Conservation (phyloP, 805 yeast genomes). For the Cyberlindnera suaveolens region DNA sequence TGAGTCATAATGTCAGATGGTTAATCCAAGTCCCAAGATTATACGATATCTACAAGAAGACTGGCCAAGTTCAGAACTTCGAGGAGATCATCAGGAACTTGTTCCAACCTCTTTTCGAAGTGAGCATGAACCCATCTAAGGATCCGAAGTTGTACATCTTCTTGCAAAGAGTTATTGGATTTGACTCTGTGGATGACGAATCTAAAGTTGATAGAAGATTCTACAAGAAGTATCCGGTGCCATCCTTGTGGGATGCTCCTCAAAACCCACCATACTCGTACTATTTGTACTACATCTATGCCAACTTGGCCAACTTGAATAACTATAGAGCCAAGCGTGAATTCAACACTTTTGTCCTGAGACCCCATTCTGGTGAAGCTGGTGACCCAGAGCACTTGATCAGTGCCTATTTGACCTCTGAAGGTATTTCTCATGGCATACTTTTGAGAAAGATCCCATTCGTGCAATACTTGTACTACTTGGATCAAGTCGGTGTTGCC, state of each 20-base stretch:
- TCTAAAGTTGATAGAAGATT: constrained; percentile 82
- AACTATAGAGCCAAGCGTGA: constrained; percentile 72
- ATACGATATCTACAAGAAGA: constrained; percentile 80
- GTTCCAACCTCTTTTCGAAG: constrained; percentile 87
- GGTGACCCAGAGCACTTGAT: constrained; percentile 98
- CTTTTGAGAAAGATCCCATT: constrained; percentile 89
- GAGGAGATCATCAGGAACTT: constrained; percentile 72
- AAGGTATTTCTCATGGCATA: constrained; percentile 94
- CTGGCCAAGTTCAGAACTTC: constrained; percentile 63
- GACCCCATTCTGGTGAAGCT: constrained; percentile 99
- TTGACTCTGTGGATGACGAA: constrained; percentile 98
- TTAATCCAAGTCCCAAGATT: constrained; percentile 90
- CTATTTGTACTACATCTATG: constrained; percentile 81
- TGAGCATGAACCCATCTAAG: constrained; percentile 70
- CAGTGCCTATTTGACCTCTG: constrained; percentile 81
- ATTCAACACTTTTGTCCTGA: constrained; percentile 82
- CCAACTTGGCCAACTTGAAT: constrained; percentile 82
- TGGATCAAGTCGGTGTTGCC: constrained; percentile 95
- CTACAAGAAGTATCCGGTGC: constrained; percentile 79
- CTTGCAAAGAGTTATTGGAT: constrained; percentile 91
- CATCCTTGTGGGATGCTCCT: constrained; percentile 70
- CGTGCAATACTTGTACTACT: constrained; percentile 85
- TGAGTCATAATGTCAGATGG: constrained; percentile 96
- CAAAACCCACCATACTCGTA: constrained; percentile 97
- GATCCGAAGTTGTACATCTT: constrained; percentile 91